Conservation (phyloP, 2,329 filamentous ascomycete species). For the Scopulariopsis brevicaulis region DNA sequence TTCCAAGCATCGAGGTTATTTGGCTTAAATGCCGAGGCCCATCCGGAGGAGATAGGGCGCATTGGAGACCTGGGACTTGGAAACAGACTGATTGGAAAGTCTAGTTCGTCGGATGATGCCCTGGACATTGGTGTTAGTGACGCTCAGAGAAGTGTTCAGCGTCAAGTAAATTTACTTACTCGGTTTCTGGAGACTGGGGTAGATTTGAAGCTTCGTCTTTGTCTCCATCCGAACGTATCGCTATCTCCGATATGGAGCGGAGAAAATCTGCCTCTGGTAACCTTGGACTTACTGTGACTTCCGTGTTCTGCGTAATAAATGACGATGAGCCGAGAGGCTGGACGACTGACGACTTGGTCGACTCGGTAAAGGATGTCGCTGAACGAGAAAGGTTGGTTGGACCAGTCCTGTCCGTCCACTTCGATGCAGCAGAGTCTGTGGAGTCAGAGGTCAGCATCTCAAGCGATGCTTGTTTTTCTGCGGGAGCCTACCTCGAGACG, state of each 20-base stretch:
- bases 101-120: background rate
- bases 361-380: slow-evolving; percentile 17
- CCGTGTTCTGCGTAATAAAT: slow-evolving; percentile 27
- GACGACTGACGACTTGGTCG: slow-evolving; percentile 19
- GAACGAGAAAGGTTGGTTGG: slow-evolving; percentile 19
- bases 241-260: slow-evolving; percentile 21
- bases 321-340: slow-evolving; percentile 29
- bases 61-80: slow-evolving; percentile 5
- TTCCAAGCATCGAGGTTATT: slow-evolving; percentile 31
- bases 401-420: slow-evolving; percentile 26
- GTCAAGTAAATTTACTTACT: slow-evolving; percentile 13
- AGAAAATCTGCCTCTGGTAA: slow-evolving; percentile 19
- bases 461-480: background rate
- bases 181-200: slow-evolving; percentile 15
- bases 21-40: slow-evolving; percentile 12
- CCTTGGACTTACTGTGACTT: slow-evolving; percentile 22
- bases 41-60: slow-evolving; percentile 6
- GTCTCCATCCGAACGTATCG: slow-evolving; percentile 19
- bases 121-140: background rate
- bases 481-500: slow-evolving; percentile 1
- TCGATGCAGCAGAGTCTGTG: slow-evolving; percentile 32
- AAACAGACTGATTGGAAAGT: slow-evolving; percentile 8
- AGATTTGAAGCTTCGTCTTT: slow-evolving; percentile 15
- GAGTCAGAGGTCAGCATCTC: background rate
- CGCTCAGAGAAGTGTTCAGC: too few species aligned